Evolutionary conservation across 2,329 filamentous ascomycete species (phyloP), one percentile per base, ranked within the genome.

Genomic region (Mycosphaerella arachidis): DNA sequence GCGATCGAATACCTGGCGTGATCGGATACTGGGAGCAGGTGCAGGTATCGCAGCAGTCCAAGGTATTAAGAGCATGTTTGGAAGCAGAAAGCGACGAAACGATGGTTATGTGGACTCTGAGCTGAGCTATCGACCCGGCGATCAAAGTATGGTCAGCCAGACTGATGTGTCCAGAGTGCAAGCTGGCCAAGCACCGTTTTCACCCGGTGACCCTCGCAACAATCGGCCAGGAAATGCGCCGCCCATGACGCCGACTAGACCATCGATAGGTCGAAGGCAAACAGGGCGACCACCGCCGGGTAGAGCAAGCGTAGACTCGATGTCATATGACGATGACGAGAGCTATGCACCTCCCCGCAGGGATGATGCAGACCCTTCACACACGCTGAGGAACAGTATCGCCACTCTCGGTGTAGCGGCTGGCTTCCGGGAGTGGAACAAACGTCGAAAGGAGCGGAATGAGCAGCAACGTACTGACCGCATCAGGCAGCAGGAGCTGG

Each of bases 381-480:
- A 76, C 59, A 76, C 75, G 5, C 59, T 79, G 2, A 71, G 76
- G 43, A 72, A 79, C 50, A 76, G 66, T 80, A 86, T 73, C 75
- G 85, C 66, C 71, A 79, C 67, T 3, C 66, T 75, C 29, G 71
- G 71, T 20, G 65, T 68, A 4, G 60, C 71, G 13, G 70, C 67
- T 56, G 71, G 71, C 1, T 69, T 72, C 55, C 60, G 75, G 62
- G 75, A 79, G 56, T 78, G 76, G 65, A 76, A 75, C 59, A 72
- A 71, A 79, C 84, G 66, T 73, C 79, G 71, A 76, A 82, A 70
- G 80, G 87, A 71, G 76, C 84, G 65, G 72, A 85, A 72, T 57
- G 83, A 87, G 57, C 79, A 86, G 65, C 81, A 85, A 56, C 83
- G 85, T 24, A 82, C 89, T 5, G 83, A 82, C 54, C 78, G 78